Percentiles rank a stretch among this genome's conserved stretches.
Conservation (phyloP, 345 rosid genomes). For the Stellera chamaejasme region DNA sequence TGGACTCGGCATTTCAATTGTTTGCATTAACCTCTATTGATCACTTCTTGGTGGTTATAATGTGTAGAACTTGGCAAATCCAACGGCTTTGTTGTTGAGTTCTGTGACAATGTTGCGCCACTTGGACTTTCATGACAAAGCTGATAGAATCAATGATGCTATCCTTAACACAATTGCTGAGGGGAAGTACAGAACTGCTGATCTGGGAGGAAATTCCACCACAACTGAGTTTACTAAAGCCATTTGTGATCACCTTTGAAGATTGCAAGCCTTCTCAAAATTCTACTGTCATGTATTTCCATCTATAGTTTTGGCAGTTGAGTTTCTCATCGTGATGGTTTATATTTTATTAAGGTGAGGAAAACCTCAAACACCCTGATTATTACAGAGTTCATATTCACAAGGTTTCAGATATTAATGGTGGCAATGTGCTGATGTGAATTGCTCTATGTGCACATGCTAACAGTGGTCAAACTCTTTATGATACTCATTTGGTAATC, state of each 20-base stretch:
- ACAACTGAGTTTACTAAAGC: slow-evolving; percentile 89
- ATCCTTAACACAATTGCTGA: slow-evolving; percentile 78
- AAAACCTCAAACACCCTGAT: slow-evolving; percentile 2
- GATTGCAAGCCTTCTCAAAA: slow-evolving; percentile 14
- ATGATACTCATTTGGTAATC: too few relatives aligned
- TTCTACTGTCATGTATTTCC: slow-evolving; percentile 16
- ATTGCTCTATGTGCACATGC: too few relatives aligned
- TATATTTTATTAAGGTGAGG: slow-evolving; percentile 9
- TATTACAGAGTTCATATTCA: neutral
- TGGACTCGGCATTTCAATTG: neutral
- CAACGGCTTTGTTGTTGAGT: slow-evolving; percentile 90
- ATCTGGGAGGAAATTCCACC: slow-evolving; percentile 75
- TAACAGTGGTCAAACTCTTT: too few relatives aligned
- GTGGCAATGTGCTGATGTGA: too few relatives aligned
- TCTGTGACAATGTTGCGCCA: slow-evolving; percentile 84
- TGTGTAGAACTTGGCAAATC: slow-evolving; percentile 79
- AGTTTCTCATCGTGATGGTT: slow-evolving; percentile 8
- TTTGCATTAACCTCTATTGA: slow-evolving; percentile 2
- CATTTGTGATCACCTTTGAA: slow-evolving; percentile 76
- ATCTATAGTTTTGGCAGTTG: slow-evolving; percentile 1
- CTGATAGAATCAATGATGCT: slow-evolving; percentile 77
- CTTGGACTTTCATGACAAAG: slow-evolving; percentile 69
- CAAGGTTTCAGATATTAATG: too few relatives aligned
- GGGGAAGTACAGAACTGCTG: slow-evolving; percentile 86
- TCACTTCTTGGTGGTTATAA: slow-evolving; percentile 1